A percentile compares a stretch with the other conserved stretches of the same genome.
phyloP scores from a whole-genome alignment of 768 basidiomycete genomes.

The Gymnopilus junonius region DNA sequence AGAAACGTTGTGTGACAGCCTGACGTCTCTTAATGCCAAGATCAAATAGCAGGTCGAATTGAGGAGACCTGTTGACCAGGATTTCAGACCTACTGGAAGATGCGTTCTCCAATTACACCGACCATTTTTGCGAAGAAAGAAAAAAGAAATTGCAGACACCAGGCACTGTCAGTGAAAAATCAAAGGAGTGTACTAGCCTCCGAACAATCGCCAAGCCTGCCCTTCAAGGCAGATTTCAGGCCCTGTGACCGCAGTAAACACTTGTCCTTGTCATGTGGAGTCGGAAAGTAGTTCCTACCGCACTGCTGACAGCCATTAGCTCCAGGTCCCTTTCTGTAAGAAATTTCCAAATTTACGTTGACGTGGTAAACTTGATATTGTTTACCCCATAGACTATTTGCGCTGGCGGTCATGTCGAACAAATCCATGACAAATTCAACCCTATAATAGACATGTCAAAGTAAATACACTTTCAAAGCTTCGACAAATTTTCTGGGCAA shows the following conservation, averaged over 20 bases:
- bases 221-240: neutral
- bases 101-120: neutral
- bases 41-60: too few relatives aligned
- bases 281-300: neutral
- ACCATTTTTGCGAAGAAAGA: neutral
- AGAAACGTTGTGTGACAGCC: too few relatives aligned
- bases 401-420: neutral
- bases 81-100: neutral
- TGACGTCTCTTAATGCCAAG: too few relatives aligned
- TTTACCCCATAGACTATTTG: neutral
- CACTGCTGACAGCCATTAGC: neutral
- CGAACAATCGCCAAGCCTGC: neutral
- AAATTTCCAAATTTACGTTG: neutral
- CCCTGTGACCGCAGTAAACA: neutral
- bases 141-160: neutral
- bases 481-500: neutral
- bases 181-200: neutral
- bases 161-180: neutral
- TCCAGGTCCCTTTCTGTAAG: neutral
- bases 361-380: neutral
- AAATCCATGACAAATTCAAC: neutral
- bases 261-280: neutral
- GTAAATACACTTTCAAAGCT: neutral
- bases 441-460: neutral
- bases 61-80: too few relatives aligned